phyloP scores from a whole-genome alignment of 2,329 filamentous ascomycete species.

The Cryphonectria carpinicola region DNA sequence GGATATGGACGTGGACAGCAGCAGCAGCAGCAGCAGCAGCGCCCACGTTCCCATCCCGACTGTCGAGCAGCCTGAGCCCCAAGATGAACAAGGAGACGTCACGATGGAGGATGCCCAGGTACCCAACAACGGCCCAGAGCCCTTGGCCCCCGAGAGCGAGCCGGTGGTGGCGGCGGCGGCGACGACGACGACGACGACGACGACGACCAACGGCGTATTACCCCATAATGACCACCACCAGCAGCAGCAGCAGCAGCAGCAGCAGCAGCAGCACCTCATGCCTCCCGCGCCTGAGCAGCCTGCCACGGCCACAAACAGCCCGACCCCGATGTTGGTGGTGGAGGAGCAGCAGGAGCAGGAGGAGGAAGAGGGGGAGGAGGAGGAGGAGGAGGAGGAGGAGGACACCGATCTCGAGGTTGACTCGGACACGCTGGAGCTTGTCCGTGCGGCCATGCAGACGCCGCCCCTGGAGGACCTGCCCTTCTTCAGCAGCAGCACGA shows the following conservation, averaged over 20 bases:
- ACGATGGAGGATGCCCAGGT: slow-evolving; percentile 42
- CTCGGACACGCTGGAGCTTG: slow-evolving; percentile 52
- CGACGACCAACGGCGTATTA: neutral
- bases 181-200: slow-evolving; percentile 19
- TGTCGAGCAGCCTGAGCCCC: slow-evolving; percentile 31
- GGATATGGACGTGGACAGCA: slow-evolving; percentile 43
- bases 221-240: slow-evolving; percentile 19
- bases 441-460: slow-evolving; percentile 56
- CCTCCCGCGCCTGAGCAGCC: slow-evolving; percentile 30
- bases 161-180: slow-evolving; percentile 6
- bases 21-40: slow-evolving; percentile 8
- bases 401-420: slow-evolving; percentile 60
- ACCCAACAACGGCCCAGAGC: slow-evolving; percentile 16
- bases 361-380: slow-evolving; percentile 45
- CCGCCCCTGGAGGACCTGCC: slow-evolving; percentile 60
- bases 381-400: slow-evolving; percentile 47
- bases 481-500: slow-evolving; percentile 42
- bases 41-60: slow-evolving; percentile 35
- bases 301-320: slow-evolving; percentile 44
- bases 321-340: slow-evolving; percentile 49
- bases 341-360: no score
- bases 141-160: slow-evolving; percentile 15
- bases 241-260: slow-evolving; percentile 10
- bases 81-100: slow-evolving; percentile 38
- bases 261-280: slow-evolving; percentile 23